Percentiles rank a stretch among this genome's conserved stretches.
Conservation (phyloP, 352 stramenopile genomes). For the Pythium periplocum region DNA sequence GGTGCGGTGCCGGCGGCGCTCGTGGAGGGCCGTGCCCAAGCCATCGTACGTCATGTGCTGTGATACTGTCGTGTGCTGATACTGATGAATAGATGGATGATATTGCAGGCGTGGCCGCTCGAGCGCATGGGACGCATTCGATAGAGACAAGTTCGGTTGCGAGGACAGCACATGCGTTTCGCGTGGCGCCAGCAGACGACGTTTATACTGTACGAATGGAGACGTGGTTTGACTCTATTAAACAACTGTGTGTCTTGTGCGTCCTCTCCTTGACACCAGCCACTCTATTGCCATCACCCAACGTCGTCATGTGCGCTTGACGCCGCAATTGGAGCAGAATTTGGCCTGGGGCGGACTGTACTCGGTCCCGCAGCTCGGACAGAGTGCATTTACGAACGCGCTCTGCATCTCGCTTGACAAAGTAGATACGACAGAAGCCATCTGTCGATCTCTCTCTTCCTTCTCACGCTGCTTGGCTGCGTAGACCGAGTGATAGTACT, state of each 20-base stretch:
- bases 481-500: conserved; percentile 85
- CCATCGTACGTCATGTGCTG: conserved; percentile 46
- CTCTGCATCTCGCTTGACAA: no score
- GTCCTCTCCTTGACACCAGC: no score
- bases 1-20: conserved; percentile 88
- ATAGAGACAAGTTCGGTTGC: conserved; percentile 8
- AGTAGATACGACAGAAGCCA: neutral
- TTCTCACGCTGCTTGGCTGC: conserved; percentile 45
- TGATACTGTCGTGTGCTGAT: neutral
- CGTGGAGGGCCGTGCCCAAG: conserved; percentile 61
- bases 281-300: no score
- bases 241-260: no score
- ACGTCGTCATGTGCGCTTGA: conserved; percentile 29
- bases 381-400: conserved; percentile 6
- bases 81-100: no score
- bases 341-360: conserved; percentile 52
- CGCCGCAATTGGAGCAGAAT: conserved; percentile 71
- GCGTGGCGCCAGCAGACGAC: no score
- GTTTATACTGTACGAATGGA: no score
- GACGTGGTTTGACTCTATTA: no score
- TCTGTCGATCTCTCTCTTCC: conserved; percentile 2
- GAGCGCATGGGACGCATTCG: conserved; percentile 14
- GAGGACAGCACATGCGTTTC: no score
- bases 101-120: conserved; percentile 13
- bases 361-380: conserved; percentile 30